These are phyloP conservation scores for Dalechampia spathulata DNA, from an alignment of 441 rosid species.

Conservation along the genomic window DNA sequence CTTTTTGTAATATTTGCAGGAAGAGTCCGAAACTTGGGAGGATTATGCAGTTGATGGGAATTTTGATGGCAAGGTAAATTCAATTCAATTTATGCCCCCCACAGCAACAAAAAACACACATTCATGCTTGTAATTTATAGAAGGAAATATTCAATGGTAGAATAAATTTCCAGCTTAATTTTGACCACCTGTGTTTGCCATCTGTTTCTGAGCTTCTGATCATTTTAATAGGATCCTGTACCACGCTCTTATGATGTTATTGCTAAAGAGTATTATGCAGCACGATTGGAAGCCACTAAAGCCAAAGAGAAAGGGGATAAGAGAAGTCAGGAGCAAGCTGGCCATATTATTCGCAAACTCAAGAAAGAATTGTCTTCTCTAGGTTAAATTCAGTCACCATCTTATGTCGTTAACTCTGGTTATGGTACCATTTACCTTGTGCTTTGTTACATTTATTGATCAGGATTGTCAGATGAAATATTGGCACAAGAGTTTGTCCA, in stretches of 20 bases:
- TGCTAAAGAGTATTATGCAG: slow-evolving; percentile 56
- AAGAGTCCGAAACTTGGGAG: slow-evolving; percentile 65
- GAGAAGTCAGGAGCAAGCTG: slow-evolving; percentile 62
- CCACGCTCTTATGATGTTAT: slow-evolving; percentile 66
- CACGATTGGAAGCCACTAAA: slow-evolving; percentile 64
- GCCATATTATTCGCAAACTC: slow-evolving; percentile 59
- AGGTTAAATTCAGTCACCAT: slow-evolving; percentile 36
- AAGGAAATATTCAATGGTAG: background rate
- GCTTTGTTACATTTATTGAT: slow-evolving; percentile 25
- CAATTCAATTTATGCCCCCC: background rate
- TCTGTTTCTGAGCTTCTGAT: slow-evolving; percentile 3
- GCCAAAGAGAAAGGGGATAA: slow-evolving; percentile 75
- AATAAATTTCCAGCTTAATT: background rate
- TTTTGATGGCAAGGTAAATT: slow-evolving; percentile 39
- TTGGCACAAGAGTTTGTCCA: slow-evolving; percentile 55
- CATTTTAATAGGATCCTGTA: slow-evolving; percentile 37
- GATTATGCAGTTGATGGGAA: slow-evolving; percentile 37
- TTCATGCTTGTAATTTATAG: background rate
- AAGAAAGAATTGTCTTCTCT: slow-evolving; percentile 85
- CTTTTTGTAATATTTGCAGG: slow-evolving; percentile 32
- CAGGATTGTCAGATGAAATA: slow-evolving; percentile 69
- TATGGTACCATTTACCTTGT: slow-evolving; percentile 20
- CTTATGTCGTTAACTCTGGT: slow-evolving; percentile 16
- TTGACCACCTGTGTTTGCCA: background rate
- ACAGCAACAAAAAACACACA: no score